These are phyloP conservation scores for Begonia peltatifolia DNA, from an alignment of 306 rosid species.

Conservation along the genomic window DNA sequence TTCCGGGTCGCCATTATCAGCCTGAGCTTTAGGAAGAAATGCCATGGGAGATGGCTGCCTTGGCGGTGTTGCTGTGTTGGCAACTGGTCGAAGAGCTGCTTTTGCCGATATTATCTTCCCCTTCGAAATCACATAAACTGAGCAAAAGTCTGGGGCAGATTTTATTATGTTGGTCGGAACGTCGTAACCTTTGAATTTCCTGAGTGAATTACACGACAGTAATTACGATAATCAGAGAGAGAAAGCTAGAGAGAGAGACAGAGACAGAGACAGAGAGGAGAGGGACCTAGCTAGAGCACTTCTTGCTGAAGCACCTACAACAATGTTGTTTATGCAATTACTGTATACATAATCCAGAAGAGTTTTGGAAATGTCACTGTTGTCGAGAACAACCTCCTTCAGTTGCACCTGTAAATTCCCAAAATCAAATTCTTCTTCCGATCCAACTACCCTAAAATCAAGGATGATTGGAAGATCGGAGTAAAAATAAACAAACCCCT, in stretches of 20 bases:
- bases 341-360: constrained; percentile 31
- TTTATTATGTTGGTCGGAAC: constrained; percentile 37
- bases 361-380: constrained; percentile 46
- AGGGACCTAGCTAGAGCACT: constrained; percentile 49
- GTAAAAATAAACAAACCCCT: constrained; percentile 25
- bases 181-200: constrained; percentile 53
- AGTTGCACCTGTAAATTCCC: constrained; percentile 27
- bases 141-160: constrained; percentile 60
- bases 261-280: constrained; percentile 2
- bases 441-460: too few species aligned
- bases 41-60: constrained; percentile 19
- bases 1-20: constrained; percentile 23
- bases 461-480: neutral
- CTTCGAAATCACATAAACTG: constrained; percentile 68
- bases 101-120: constrained; percentile 56
- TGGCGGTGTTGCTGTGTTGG: constrained; percentile 28
- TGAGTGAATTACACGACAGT: constrained; percentile 7
- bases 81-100: constrained; percentile 44
- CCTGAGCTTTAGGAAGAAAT: constrained; percentile 13
- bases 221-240: neutral
- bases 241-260: neutral
- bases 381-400: constrained; percentile 59
- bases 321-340: constrained; percentile 40
- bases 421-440: too few species aligned
- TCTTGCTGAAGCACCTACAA: constrained; percentile 57